Percentiles rank a stretch among this genome's conserved stretches.
phyloP scores from a whole-genome alignment of 257 asterid species.

The Solanum chiquidenum region DNA sequence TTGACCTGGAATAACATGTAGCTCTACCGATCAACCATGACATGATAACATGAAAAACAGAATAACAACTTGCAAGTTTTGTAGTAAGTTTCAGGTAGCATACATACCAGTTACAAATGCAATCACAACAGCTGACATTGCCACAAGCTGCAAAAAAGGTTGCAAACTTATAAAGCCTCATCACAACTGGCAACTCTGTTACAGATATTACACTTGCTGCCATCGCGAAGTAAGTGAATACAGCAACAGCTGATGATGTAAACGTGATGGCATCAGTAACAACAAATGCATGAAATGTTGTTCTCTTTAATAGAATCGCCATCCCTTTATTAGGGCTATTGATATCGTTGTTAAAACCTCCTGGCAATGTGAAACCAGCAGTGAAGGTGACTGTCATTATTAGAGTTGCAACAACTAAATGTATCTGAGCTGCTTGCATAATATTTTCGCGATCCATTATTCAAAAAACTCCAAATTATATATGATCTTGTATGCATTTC shows the following conservation, averaged over 20 bases:
- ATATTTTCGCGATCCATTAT: background rate
- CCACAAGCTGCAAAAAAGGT: background rate
- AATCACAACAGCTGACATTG: slow-evolving; percentile 6
- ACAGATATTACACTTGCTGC: background rate
- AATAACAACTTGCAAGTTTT: background rate
- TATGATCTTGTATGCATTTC: background rate
- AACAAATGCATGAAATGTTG: background rate
- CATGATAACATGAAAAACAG: background rate
- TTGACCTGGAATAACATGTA: background rate
- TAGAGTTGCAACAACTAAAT: background rate
- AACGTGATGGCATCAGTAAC: background rate
- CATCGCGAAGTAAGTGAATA: background rate
- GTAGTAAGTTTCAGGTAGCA: background rate
- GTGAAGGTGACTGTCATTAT: slow-evolving; percentile 3
- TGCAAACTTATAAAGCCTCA: background rate
- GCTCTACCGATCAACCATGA: background rate
- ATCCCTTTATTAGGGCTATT: background rate
- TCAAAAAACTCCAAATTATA: background rate
- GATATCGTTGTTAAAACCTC: background rate
- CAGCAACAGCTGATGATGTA: background rate
- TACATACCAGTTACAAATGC: slow-evolving; percentile 9
- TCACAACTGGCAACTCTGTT: background rate
- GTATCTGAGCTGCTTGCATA: background rate
- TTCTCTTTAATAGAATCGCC: background rate
- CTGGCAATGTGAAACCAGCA: slow-evolving; percentile 12